phyloP scores from a whole-genome alignment of 2,329 filamentous ascomycete genomes.

The Ophiostoma populinum region DNA sequence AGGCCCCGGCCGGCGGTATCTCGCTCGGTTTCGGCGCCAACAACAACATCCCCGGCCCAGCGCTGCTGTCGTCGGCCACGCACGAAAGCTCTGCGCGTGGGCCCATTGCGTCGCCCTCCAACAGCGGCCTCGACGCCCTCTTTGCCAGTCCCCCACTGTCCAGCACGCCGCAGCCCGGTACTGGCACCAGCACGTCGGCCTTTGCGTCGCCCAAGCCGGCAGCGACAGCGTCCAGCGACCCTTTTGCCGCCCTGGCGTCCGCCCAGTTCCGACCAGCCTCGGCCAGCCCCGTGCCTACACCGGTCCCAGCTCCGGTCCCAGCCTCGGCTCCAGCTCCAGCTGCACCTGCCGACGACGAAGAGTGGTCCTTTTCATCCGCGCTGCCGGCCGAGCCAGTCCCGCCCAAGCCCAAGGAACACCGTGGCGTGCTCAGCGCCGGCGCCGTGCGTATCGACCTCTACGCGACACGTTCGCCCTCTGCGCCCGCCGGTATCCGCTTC shows the following conservation, averaged over 20 bases:
- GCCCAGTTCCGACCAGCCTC: slow-evolving; percentile 22
- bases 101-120: slow-evolving; percentile 11
- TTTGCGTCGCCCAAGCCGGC: slow-evolving; percentile 25
- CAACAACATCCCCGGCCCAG: slow-evolving; percentile 45
- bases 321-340: slow-evolving; percentile 14
- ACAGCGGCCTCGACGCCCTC: slow-evolving; percentile 28
- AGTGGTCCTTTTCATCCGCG: slow-evolving; percentile 86
- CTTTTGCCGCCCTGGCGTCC: slow-evolving; percentile 33
- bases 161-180: slow-evolving; percentile 31
- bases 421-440: slow-evolving; percentile 50
- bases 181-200: slow-evolving; percentile 28
- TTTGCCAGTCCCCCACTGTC: slow-evolving; percentile 31
- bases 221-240: slow-evolving; percentile 29
- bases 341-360: slow-evolving; percentile 50
- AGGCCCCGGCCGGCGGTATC: slow-evolving; percentile 52
- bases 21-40: slow-evolving; percentile 63
- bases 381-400: slow-evolving; percentile 41
- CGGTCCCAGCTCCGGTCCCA: slow-evolving; percentile 16
- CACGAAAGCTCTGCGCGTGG: slow-evolving; percentile 40
- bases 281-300: slow-evolving; percentile 16
- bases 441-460: slow-evolving; percentile 57
- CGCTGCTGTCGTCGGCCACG: slow-evolving; percentile 45
- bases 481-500: slow-evolving; percentile 45
- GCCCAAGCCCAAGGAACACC: slow-evolving; percentile 38
- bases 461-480: slow-evolving; percentile 39